phyloP scores from a whole-genome alignment of 2,329 filamentous ascomycete species.

The Pyrenophora seminiperda region DNA sequence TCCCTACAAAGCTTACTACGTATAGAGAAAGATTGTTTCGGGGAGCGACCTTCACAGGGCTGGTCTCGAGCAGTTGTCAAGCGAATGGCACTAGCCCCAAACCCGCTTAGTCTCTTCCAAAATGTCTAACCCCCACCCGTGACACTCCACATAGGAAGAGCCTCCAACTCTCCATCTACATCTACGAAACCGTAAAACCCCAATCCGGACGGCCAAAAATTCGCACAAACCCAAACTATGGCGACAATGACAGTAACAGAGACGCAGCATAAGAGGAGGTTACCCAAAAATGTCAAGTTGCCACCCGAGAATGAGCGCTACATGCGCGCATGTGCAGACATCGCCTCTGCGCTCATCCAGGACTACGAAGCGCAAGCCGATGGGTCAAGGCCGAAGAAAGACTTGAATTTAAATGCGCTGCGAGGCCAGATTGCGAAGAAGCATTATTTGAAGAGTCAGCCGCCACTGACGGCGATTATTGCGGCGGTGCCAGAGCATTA shows the following conservation, averaged over 20 bases:
- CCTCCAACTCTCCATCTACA: slow-evolving; percentile 23
- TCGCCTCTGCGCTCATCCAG: slow-evolving; percentile 90
- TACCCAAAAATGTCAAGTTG: slow-evolving; percentile 74
- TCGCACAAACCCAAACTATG: slow-evolving; percentile 54
- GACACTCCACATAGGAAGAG: slow-evolving; percentile 36
- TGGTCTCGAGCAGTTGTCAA: not conserved
- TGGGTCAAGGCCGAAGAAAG: slow-evolving; percentile 72
- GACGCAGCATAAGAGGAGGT: slow-evolving; percentile 54
- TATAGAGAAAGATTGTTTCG: not conserved
- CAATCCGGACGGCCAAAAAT: slow-evolving; percentile 3
- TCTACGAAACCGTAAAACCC: slow-evolving; percentile 16
- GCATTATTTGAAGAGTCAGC: slow-evolving; percentile 84
- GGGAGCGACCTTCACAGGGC: not conserved
- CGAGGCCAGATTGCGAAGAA: slow-evolving; percentile 90
- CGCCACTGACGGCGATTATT: slow-evolving; percentile 94
- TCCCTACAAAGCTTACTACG: not conserved
- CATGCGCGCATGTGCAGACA: slow-evolving; percentile 91
- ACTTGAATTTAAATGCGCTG: slow-evolving; percentile 90
- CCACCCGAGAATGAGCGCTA: slow-evolving; percentile 94
- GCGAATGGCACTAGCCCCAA: slow-evolving; percentile 13
- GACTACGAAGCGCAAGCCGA: slow-evolving; percentile 85
- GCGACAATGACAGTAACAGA: slow-evolving; percentile 67
- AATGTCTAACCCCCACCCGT: slow-evolving; percentile 28
- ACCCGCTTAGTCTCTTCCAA: slow-evolving; percentile 14
- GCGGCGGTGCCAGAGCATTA: slow-evolving; percentile 98